Evolutionary conservation across 208 protist species (phyloP).

Genomic region (Wallacemonas sp.): DNA sequence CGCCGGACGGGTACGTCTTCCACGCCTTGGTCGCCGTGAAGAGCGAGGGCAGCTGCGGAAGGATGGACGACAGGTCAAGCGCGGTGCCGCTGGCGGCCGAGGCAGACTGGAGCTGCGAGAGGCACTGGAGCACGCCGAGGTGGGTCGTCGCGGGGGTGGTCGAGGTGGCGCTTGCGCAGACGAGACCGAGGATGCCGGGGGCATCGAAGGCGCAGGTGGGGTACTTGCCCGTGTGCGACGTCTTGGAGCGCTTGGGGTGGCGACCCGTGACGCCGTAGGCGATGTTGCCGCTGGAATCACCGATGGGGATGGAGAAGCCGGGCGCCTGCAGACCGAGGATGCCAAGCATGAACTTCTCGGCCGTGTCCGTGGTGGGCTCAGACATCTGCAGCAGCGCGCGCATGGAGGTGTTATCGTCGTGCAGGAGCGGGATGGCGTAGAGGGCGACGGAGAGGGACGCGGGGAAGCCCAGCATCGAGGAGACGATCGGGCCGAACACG

Average conservation of each 20-base stretch:
- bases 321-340: slow-evolving; percentile 39
- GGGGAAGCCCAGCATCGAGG: slow-evolving; percentile 37
- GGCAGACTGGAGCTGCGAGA: neutral
- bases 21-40: slow-evolving; percentile 12
- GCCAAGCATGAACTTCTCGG: slow-evolving; percentile 44
- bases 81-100: slow-evolving; percentile 5
- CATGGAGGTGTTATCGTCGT: slow-evolving; percentile 40
- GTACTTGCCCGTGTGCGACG: slow-evolving; percentile 47
- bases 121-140: slow-evolving; percentile 5
- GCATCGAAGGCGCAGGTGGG: slow-evolving; percentile 31
- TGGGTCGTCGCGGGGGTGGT: neutral
- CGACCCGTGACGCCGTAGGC: slow-evolving; percentile 49
- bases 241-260: slow-evolving; percentile 28
- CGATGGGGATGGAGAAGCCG: slow-evolving; percentile 60
- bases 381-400: slow-evolving; percentile 31
- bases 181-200: slow-evolving; percentile 8
- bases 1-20: slow-evolving; percentile 30
- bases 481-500: slow-evolving; percentile 53
- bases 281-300: slow-evolving; percentile 41
- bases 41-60: slow-evolving; percentile 14
- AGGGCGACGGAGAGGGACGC: slow-evolving; percentile 33
- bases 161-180: neutral
- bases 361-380: slow-evolving; percentile 35
- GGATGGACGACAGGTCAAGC: slow-evolving; percentile 13
- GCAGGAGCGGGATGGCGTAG: slow-evolving; percentile 38